Conservation (phyloP, 345 rosid genomes). For the Eutrema japonicum region DNA sequence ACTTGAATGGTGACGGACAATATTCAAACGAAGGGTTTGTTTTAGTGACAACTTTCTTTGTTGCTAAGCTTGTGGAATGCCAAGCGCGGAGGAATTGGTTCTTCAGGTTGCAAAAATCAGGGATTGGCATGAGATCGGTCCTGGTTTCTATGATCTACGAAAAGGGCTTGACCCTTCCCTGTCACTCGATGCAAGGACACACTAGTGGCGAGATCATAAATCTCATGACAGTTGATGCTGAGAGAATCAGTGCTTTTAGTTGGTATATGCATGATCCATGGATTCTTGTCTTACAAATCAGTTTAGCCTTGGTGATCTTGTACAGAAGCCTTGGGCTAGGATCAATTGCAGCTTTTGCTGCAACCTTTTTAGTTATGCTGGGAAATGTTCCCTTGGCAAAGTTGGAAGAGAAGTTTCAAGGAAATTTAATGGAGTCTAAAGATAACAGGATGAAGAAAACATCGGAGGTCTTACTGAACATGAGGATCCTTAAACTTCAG, state of each 20-base stretch:
- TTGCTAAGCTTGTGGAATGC: conserved; percentile 65
- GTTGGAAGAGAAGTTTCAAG: conserved; percentile 62
- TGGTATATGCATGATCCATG: conserved; percentile 63
- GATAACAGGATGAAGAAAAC: conserved; percentile 70
- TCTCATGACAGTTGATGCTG: conserved; percentile 65
- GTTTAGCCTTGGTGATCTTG: conserved; percentile 55
- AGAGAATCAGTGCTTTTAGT: conserved; percentile 47
- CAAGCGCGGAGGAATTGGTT: conserved; percentile 55
- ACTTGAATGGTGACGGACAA: conserved; percentile 45
- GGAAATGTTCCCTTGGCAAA: conserved; percentile 60
- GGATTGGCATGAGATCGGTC: conserved; percentile 57
- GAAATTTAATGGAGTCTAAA: conserved; percentile 65
- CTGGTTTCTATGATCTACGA: conserved; percentile 56
- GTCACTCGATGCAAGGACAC: conserved; percentile 51
- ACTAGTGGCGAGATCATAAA: conserved; percentile 73
- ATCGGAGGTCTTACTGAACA: conserved; percentile 65
- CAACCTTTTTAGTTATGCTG: conserved; percentile 60
- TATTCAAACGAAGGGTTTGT: conserved; percentile 55
- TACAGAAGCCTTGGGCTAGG: conserved; percentile 61
- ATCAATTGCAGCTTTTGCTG: conserved; percentile 54
- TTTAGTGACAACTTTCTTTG: conserved; percentile 52
- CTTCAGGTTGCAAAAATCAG: conserved; percentile 54
- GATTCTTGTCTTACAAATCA: conserved; percentile 57
- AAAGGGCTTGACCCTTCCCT: conserved; percentile 63
- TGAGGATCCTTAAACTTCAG: conserved; percentile 77